A percentile compares a stretch with the other conserved stretches of the same genome.
phyloP scores from a whole-genome alignment of 1,284 basidiomycete genomes.

The Tremellales sp. region DNA sequence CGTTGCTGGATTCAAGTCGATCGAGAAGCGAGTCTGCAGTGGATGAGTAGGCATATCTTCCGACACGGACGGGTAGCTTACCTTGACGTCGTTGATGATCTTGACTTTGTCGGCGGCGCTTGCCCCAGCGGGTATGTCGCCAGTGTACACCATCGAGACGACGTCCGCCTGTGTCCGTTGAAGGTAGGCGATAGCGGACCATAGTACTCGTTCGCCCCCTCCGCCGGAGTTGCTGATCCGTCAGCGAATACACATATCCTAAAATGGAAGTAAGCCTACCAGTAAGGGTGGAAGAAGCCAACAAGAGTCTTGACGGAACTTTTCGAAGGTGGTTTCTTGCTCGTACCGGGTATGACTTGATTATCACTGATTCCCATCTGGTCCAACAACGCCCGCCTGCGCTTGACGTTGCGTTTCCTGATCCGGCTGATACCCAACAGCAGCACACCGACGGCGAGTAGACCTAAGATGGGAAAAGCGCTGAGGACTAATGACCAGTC shows the following conservation, averaged over 20 bases:
- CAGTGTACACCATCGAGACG: slow-evolving; percentile 84
- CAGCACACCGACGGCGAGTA: slow-evolving; percentile 20
- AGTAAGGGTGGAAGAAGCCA: slow-evolving; percentile 94
- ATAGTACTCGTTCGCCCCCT: slow-evolving; percentile 93
- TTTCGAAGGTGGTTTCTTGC: slow-evolving; percentile 22
- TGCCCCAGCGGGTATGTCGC: slow-evolving; percentile 60
- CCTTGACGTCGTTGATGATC: slow-evolving; percentile 79
- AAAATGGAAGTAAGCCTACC: slow-evolving; percentile 55
- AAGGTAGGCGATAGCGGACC: slow-evolving; percentile 79
- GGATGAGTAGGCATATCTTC: not conserved
- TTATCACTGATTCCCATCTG: slow-evolving; percentile 31
- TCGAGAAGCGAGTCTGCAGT: slow-evolving; percentile 73
- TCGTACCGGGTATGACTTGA: slow-evolving; percentile 28
- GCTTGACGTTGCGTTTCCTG: slow-evolving; percentile 24
- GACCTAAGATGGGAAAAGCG: slow-evolving; percentile 31
- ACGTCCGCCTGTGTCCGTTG: slow-evolving; percentile 68
- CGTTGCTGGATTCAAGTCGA: slow-evolving; percentile 60
- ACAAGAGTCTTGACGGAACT: slow-evolving; percentile 52
- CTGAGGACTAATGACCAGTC: slow-evolving; percentile 38
- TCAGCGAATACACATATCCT: slow-evolving; percentile 4
- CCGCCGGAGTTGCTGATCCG: slow-evolving; percentile 98
- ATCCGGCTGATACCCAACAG: slow-evolving; percentile 14
- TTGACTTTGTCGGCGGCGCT: slow-evolving; percentile 63
- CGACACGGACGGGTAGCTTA: slow-evolving; percentile 40
- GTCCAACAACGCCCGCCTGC: slow-evolving; percentile 24